phyloP scores from a whole-genome alignment of 495 filamentous ascomycete genomes.

The Trichoderma virens region DNA sequence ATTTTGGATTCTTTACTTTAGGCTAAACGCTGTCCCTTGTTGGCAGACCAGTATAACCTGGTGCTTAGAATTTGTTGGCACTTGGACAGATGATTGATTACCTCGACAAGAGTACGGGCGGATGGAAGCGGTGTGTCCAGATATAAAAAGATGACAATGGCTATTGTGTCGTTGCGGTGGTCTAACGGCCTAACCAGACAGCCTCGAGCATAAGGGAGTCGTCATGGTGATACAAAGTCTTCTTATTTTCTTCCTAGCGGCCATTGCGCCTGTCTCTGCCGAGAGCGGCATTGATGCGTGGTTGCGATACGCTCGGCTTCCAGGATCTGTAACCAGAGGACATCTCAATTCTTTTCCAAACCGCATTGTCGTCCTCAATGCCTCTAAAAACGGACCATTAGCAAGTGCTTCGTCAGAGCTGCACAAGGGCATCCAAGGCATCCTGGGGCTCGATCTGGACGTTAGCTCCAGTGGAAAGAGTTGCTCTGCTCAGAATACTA shows the following conservation, averaged over 20 bases:
- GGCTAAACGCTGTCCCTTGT: not conserved
- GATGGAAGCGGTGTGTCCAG: not conserved
- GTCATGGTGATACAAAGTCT: conserved; percentile 20
- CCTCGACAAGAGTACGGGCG: not conserved
- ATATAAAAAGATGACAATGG: not conserved
- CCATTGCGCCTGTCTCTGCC: conserved; percentile 30
- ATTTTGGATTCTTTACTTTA: not conserved
- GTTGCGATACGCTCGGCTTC: conserved; percentile 56
- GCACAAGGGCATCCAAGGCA: conserved; percentile 46
- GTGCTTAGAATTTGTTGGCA: not conserved
- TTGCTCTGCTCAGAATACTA: conserved; percentile 21
- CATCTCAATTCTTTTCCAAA: conserved; percentile 17
- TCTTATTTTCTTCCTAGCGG: conserved; percentile 23
- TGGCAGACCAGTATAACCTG: not conserved
- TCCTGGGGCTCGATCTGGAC: conserved; percentile 40
- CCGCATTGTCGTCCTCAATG: conserved; percentile 48
- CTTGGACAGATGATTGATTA: not conserved
- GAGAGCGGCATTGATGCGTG: conserved; percentile 56
- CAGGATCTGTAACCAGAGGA: conserved; percentile 29
- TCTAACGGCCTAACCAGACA: not conserved
- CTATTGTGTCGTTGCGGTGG: no score
- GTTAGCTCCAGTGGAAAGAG: conserved; percentile 22
- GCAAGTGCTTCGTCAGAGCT: conserved; percentile 52
- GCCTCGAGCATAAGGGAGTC: not conserved
- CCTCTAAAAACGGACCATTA: conserved; percentile 44